phyloP scores from a whole-genome alignment of 768 basidiomycete species.

The Rhodotorula graminis region DNA sequence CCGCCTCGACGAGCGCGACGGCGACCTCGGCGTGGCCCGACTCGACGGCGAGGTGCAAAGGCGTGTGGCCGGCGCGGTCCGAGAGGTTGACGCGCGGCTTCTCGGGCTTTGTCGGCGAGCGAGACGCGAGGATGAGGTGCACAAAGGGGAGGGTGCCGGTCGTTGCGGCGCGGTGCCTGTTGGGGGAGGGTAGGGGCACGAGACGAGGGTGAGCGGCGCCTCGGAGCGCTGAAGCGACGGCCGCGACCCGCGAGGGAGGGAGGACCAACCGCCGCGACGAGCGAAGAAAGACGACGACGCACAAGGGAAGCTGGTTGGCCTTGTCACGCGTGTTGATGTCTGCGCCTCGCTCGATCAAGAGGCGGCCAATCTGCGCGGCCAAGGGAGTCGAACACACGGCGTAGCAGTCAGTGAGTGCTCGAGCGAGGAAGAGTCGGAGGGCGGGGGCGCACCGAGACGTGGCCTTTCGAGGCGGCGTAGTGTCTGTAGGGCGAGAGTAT shows the following conservation, averaged over 20 bases:
- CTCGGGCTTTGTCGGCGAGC: conserved; percentile 54
- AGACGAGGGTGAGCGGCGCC: neutral
- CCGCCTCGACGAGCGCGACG: conserved; percentile 84
- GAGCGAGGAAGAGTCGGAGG: conserved; percentile 23
- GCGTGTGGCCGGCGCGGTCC: conserved; percentile 71
- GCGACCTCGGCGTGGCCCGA: conserved; percentile 89
- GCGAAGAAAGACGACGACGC: conserved; percentile 43
- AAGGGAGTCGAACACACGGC: neutral
- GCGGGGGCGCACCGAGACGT: conserved; percentile 59
- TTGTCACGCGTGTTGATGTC: conserved; percentile 93
- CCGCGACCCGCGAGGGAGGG: neutral
- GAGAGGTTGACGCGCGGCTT: conserved; percentile 44
- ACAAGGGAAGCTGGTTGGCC: conserved; percentile 88
- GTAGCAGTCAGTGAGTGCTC: neutral
- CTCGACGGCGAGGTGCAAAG: conserved; percentile 94
- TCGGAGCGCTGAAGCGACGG: too few species aligned
- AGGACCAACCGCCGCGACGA: too few species aligned
- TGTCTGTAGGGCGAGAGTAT: conserved; percentile 54
- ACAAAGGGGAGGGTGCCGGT: conserved; percentile 90
- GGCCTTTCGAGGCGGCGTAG: conserved; percentile 88
- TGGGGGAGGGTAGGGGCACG: neutral
- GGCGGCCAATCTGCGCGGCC: conserved; percentile 39
- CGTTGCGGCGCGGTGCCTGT: conserved; percentile 89
- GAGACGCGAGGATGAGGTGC: conserved; percentile 68
- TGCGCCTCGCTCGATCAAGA: conserved; percentile 41